Base-by-base conservation (phyloP, 2,329 filamentous ascomycete genomes). In the Ceratocystis cubensis region DNA sequence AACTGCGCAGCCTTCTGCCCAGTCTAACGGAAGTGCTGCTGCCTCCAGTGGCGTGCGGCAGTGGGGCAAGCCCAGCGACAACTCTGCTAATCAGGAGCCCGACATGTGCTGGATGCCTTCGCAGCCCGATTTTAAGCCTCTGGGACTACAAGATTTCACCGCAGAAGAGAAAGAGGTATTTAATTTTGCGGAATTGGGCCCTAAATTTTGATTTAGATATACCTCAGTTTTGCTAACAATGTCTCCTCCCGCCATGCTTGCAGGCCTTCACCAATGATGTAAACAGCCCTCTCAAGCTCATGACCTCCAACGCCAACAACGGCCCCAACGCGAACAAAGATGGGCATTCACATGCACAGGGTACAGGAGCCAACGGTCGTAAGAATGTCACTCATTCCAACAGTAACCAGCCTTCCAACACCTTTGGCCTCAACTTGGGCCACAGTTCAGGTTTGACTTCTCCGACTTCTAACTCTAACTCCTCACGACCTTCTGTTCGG, bases 81-180 rank as follows among this genome's bases (percentile, higher is more conserved):
- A 82, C 68, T 88, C 91, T 69, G 79, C 82, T 69, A 86, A 86
- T 67, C 84, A 88, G 72, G 91, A 93, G 57, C 89, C 92, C n/a
- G 91, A 94, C 69, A 84, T 93, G 53, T 97, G 92, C 75, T 99
- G 93, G 94, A 89, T 96, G 73, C 77, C 82, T 67, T 81, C 82
- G 68, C 64, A 65, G 20, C 91, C 89, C 28, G 81, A 82, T 65
- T 81, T 85, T 57, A 82, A 84, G 70, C 91, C 92, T 5, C 79
- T 96, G 70, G 85, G 85, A 37, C 75, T 96, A 70, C 81, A 84
- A 69, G 85, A 88, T 56, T 85, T 96, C 84, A 79, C 82, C 1
- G 69, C 76, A 4, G 81, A 84, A 68, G 85, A 88, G 75, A 84
- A 80, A 73, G 81, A 82, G 75, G 83, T 85, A 72, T 73, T 46